Conservation (phyloP, 768 basidiomycete genomes). For the Kwoniella newhampshirensis region DNA sequence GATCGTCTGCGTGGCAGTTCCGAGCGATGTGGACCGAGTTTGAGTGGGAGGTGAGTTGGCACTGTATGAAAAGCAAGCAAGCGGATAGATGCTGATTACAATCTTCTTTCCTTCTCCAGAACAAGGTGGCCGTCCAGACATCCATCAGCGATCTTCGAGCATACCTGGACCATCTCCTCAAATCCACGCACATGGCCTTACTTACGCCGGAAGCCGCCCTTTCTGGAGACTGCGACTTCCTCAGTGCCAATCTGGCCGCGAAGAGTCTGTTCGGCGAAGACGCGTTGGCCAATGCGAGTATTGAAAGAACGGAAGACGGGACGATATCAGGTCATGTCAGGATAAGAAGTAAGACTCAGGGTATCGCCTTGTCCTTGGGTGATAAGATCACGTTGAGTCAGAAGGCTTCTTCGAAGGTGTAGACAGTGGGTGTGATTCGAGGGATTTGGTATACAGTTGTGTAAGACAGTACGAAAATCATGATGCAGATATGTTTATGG, state of each 20-base stretch:
- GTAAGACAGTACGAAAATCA: too few species aligned
- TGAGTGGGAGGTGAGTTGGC: slow-evolving; percentile 68
- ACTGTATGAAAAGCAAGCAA: not conserved
- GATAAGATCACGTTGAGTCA: slow-evolving; percentile 45
- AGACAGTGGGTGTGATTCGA: not conserved
- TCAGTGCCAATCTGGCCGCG: slow-evolving; percentile 95
- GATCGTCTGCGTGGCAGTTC: slow-evolving; percentile 25
- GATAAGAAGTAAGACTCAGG: slow-evolving; percentile 96
- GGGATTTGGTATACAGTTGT: not conserved
- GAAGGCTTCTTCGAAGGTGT: slow-evolving; percentile 16
- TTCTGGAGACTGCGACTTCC: slow-evolving; percentile 94
- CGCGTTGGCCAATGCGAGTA: slow-evolving; percentile 88
- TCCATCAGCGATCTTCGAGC: slow-evolving; percentile 77
- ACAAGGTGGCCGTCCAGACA: slow-evolving; percentile 87
- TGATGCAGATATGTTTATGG: too few species aligned
- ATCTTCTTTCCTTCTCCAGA: slow-evolving; percentile 57
- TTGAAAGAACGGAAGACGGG: slow-evolving; percentile 81
- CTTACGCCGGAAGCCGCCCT: slow-evolving; percentile 83
- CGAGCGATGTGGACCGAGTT: slow-evolving; percentile 99
- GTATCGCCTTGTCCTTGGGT: slow-evolving; percentile 85
- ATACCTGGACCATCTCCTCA: slow-evolving; percentile 93
- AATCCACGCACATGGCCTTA: slow-evolving; percentile 95
- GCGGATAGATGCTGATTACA: not conserved
- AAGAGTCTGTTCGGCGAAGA: slow-evolving; percentile 94
- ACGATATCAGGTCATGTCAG: slow-evolving; percentile 88